Conservation (phyloP, 2,329 filamentous ascomycete genomes). For the Fusarium succisae region DNA sequence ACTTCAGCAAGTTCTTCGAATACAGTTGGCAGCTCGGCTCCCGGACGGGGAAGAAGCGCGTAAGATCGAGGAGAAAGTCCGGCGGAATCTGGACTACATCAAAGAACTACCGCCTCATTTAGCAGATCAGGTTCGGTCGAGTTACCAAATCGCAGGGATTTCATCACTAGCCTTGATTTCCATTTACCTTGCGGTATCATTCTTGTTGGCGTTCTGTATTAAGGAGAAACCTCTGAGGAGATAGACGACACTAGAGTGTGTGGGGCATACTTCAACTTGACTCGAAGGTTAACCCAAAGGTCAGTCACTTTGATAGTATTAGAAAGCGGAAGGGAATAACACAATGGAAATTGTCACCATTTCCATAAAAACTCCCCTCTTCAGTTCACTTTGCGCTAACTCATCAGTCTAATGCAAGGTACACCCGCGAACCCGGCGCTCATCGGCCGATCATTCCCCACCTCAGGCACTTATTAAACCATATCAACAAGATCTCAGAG, state of each 20-base stretch:
- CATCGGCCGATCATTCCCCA: neutral
- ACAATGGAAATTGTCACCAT: neutral
- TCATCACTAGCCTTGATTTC: constrained; percentile 53
- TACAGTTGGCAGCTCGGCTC: constrained; percentile 63
- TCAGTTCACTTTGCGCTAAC: neutral
- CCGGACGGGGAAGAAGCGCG: constrained; percentile 66
- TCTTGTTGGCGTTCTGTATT: constrained; percentile 60
- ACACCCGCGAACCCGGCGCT: neutral
- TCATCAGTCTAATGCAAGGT: constrained; percentile 1
- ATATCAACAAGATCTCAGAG: neutral
- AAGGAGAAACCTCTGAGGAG: constrained; percentile 63
- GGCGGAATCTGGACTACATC: constrained; percentile 76
- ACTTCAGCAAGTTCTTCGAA: constrained; percentile 73
- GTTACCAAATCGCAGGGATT: constrained; percentile 65
- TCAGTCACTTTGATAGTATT: neutral
- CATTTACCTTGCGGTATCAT: constrained; percentile 49
- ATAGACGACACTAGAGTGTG: constrained; percentile 15
- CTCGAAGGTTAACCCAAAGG: neutral
- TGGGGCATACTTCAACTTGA: neutral
- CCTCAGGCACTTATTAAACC: neutral
- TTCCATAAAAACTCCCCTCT: neutral
- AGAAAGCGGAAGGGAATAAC: neutral
- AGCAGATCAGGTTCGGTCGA: constrained; percentile 67
- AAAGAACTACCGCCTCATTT: constrained; percentile 68
- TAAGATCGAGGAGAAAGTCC: constrained; percentile 73